Evolutionary conservation across 306 rosid genomes (phyloP).

Genomic region (Vicia sativa): DNA sequence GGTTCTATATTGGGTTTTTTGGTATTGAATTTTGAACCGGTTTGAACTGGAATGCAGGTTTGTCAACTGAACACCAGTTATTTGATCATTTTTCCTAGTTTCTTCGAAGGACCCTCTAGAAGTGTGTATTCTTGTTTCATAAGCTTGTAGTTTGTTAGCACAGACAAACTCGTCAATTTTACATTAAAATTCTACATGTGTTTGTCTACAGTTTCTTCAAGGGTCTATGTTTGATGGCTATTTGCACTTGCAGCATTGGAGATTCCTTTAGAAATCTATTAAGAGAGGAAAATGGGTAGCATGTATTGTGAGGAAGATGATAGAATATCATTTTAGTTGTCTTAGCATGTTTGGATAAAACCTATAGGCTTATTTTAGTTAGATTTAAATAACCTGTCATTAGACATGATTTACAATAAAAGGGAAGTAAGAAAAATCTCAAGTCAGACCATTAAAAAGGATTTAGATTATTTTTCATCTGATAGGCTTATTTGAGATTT

Average conservation of each 20-base stretch:
- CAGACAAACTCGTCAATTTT: neutral
- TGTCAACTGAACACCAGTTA: too few species aligned
- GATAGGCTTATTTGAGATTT: conserved; percentile 39
- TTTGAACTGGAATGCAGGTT: too few species aligned
- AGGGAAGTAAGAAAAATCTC: neutral
- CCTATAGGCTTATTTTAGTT: neutral
- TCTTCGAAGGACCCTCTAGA: too few species aligned
- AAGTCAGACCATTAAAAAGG: neutral
- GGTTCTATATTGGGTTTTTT: too few species aligned
- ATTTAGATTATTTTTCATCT: conserved; percentile 39
- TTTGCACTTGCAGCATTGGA: neutral
- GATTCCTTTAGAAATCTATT: neutral
- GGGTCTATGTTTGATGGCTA: neutral
- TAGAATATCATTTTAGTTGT: neutral
- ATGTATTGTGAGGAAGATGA: neutral
- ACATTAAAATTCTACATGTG: neutral
- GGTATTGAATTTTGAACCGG: too few species aligned
- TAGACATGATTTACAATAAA: conserved; percentile 1
- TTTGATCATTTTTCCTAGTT: too few species aligned
- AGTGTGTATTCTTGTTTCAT: too few species aligned
- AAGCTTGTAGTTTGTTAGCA: neutral
- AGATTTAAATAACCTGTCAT: neutral
- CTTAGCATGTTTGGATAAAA: neutral
- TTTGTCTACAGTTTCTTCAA: neutral
- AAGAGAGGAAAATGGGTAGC: neutral